Base-by-base conservation (phyloP, 2,329 filamentous ascomycete genomes). In the Diaporthe ilicicola region DNA sequence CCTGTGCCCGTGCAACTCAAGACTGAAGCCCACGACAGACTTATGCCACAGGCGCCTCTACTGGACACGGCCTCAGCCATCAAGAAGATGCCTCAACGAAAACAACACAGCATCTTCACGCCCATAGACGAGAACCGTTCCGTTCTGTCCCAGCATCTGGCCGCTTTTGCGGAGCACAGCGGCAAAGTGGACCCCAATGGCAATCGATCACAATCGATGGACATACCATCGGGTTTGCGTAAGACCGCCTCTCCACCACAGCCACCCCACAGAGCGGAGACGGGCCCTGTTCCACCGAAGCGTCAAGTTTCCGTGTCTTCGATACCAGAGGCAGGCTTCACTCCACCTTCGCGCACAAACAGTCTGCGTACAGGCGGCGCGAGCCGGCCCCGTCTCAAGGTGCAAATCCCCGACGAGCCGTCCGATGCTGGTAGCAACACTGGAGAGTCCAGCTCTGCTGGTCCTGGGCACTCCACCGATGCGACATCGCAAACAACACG, bases 91-190 rank as follows among this genome's bases (percentile, higher is more conserved):
- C 91, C 92, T 2, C 93, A 92, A 77, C 91, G 93, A 42, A 95
- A 95, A 79, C 92, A 92, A 27, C 92, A 95, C 79, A 98, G 95
- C 80, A 98, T 99, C 72, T 98, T 98, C 79, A 99, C 96, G 0
- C 96, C 96, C 0, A 97, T 99, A 73, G 96, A 98, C 77, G 95
- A 97, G 79, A 94, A 93, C 76, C 89, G 93, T 61, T 98, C 95
- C 1, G 92, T 98, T 71, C 83, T 98, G 53, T 94, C 94, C 15
- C 93, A 95, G 74, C 94, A 97, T 79, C 91, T 93, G 73, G 91
- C 90, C 19, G 89, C 88, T 1, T 92, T 93, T 74, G 86, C 89
- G 12, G 89, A 90, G 61, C 81, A 86, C 67, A 78, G 32, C 34
- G 68, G 75, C 74, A 75, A 78, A 74, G 65, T 74, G 72, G 71